These are phyloP conservation scores for Mesotaenium endlicherianum DNA, from an alignment of 139 green algal genomes.

Conservation along the genomic window DNA sequence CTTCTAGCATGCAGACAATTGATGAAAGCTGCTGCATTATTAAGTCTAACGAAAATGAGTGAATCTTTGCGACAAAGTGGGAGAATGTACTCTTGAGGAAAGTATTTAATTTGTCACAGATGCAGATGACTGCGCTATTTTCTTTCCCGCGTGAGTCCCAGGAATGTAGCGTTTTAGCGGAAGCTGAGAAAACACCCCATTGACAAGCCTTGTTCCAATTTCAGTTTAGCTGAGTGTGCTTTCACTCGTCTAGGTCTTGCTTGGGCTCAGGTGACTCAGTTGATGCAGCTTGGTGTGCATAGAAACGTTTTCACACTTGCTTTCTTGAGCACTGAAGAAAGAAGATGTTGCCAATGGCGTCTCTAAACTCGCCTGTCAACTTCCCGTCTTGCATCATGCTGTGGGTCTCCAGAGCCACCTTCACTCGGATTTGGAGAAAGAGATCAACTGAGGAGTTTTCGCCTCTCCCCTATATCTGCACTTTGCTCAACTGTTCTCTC, in stretches of 20 bases:
- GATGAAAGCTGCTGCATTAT: no score
- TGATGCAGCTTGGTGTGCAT: background rate
- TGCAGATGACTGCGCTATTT: no score
- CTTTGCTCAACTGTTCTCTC: slow-evolving; percentile 42
- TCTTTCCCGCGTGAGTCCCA: no score
- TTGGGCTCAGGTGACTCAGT: background rate
- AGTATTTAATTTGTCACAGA: no score
- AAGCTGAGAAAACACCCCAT: no score
- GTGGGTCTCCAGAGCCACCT: slow-evolving; percentile 5
- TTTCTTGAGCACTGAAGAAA: background rate
- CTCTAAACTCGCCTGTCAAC: background rate
- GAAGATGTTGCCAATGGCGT: background rate
- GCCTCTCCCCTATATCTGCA: slow-evolving; percentile 28
- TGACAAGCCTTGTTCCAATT: background rate
- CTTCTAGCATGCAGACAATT: no score
- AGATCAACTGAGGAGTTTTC: slow-evolving; percentile 31
- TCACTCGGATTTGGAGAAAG: slow-evolving; percentile 1
- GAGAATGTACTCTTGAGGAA: no score
- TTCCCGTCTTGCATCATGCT: background rate
- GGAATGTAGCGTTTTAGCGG: no score
- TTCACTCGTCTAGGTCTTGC: background rate
- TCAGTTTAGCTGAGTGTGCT: background rate
- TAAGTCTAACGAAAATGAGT: no score
- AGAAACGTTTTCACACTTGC: background rate
- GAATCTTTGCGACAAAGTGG: no score